phyloP scores from a whole-genome alignment of 164 flowering plant species.

The Pachysandra terminalis region DNA sequence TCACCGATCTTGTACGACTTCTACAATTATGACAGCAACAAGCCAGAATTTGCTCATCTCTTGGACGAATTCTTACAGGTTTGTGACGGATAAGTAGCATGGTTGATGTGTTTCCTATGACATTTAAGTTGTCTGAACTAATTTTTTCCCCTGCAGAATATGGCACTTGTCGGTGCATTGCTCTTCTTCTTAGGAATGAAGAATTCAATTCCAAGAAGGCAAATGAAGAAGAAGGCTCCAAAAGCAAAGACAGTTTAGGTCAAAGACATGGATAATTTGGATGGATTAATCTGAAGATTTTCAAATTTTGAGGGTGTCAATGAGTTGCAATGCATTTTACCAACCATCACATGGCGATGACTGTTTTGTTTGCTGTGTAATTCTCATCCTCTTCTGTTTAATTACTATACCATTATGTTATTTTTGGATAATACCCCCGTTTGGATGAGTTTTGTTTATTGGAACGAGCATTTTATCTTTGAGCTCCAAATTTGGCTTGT shows the following conservation, averaged over 20 bases:
- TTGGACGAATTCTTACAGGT: slow-evolving; percentile 56
- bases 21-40: slow-evolving; percentile 50
- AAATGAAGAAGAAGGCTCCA: slow-evolving; percentile 28
- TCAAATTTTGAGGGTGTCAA: background rate
- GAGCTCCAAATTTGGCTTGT: no score
- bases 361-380: no score
- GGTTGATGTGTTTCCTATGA: background rate
- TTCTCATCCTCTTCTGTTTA: no score
- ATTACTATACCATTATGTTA: no score
- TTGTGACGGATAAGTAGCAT: background rate
- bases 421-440: no score
- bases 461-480: no score
- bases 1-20: slow-evolving; percentile 55
- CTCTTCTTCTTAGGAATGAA: slow-evolving; percentile 45
- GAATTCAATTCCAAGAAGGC: slow-evolving; percentile 34
- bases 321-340: background rate
- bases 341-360: no score
- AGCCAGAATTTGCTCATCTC: slow-evolving; percentile 39
- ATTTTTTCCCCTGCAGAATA: slow-evolving; percentile 23
- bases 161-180: slow-evolving; percentile 48
- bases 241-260: slow-evolving; percentile 35
- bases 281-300: background rate
- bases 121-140: background rate
- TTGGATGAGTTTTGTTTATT: no score
- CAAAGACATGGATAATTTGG: background rate